phyloP scores from a whole-genome alignment of 495 filamentous ascomycete species.

The Thermothielavioides terrestris region DNA sequence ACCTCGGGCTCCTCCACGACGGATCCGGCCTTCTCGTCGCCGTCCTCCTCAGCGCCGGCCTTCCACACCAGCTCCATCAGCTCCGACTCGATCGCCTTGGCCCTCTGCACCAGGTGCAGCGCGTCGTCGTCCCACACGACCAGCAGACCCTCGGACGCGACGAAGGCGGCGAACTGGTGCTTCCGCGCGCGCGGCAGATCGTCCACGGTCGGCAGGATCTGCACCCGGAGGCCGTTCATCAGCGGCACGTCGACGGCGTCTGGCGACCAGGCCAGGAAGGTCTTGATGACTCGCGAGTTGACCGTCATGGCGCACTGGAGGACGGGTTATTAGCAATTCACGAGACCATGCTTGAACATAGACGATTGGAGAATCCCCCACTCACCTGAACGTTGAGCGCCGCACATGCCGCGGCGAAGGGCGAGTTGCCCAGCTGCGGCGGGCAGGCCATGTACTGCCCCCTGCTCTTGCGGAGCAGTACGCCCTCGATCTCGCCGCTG shows the following conservation, averaged over 20 bases:
- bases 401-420: constrained; percentile 52
- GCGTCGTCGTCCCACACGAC: constrained; percentile 75
- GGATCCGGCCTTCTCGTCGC: constrained; percentile 41
- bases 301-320: constrained; percentile 73
- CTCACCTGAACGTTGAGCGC: constrained; percentile 61
- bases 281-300: constrained; percentile 66
- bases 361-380: too few species aligned
- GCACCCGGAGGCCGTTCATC: constrained; percentile 63
- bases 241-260: constrained; percentile 66
- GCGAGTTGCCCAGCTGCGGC: constrained; percentile 46
- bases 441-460: constrained; percentile 64
- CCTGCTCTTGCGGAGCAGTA: constrained; percentile 56
- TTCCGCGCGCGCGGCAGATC: constrained; percentile 59
- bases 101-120: constrained; percentile 54
- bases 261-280: constrained; percentile 61
- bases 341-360: constrained; percentile 3
- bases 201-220: constrained; percentile 61
- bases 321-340: too few species aligned
- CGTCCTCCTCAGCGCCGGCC: constrained; percentile 39
- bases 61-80: constrained; percentile 69
- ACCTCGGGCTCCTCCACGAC: constrained; percentile 44
- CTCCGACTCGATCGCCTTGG: constrained; percentile 60
- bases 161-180: constrained; percentile 69
- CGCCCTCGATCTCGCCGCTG: constrained; percentile 58
- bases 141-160: constrained; percentile 56